Percentiles rank a stretch among this genome's conserved stretches.
phyloP scores from a whole-genome alignment of 768 basidiomycete species.

The Boletus barrowsii region DNA sequence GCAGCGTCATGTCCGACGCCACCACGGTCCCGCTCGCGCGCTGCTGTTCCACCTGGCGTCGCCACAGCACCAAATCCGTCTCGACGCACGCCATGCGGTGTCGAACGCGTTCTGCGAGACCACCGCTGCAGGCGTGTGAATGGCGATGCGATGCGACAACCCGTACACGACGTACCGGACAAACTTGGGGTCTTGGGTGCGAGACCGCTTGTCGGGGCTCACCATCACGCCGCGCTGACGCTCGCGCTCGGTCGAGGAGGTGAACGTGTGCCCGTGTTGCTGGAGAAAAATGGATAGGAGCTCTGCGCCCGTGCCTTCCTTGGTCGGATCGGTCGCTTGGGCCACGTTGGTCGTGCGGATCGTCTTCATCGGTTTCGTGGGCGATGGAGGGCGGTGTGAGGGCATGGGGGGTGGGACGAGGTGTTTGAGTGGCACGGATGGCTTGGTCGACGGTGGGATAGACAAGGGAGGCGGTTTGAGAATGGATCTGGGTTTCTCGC shows the following conservation, averaged over 20 bases:
- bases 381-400: slow-evolving; percentile 11
- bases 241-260: slow-evolving; percentile 35
- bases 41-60: slow-evolving; percentile 44
- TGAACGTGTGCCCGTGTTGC: slow-evolving; percentile 40
- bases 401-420: slow-evolving; percentile 31
- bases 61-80: slow-evolving; percentile 52
- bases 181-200: slow-evolving; percentile 43
- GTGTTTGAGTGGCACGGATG: slow-evolving; percentile 17
- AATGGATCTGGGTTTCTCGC: slow-evolving; percentile 21
- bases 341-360: slow-evolving; percentile 54
- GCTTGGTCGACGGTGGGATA: slow-evolving; percentile 10
- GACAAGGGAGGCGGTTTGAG: slow-evolving; percentile 31
- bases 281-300: slow-evolving; percentile 52
- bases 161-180: slow-evolving; percentile 40
- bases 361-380: slow-evolving; percentile 41
- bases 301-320: slow-evolving; percentile 48
- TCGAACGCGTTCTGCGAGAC: slow-evolving; percentile 51
- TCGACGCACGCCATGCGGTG: slow-evolving; percentile 41
- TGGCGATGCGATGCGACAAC: background rate
- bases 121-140: slow-evolving; percentile 39
- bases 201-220: slow-evolving; percentile 55
- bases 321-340: slow-evolving; percentile 48
- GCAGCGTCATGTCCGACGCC: slow-evolving; percentile 42
- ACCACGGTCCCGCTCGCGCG: slow-evolving; percentile 28
- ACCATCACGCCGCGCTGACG: slow-evolving; percentile 50